Conservation (phyloP, 345 rosid species). For the Euphorbia peplus region DNA sequence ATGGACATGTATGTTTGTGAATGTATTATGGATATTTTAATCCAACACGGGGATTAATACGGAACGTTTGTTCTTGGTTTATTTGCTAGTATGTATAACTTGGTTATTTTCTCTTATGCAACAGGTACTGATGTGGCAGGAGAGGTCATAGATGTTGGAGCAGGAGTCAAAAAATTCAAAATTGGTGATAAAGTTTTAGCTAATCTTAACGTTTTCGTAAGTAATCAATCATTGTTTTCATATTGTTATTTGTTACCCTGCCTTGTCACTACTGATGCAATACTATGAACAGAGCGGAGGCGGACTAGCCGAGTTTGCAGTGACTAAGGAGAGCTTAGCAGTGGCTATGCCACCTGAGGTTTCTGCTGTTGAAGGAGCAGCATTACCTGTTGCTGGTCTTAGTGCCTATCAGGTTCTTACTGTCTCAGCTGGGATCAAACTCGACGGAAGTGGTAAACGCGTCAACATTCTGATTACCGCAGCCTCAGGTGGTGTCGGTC, state of each 20-base stretch:
- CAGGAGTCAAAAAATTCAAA: conserved; percentile 52
- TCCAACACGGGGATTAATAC: too few species aligned
- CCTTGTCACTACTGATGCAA: background rate
- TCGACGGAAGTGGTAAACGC: conserved; percentile 17
- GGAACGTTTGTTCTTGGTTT: too few species aligned
- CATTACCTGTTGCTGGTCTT: conserved; percentile 15
- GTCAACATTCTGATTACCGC: conserved; percentile 28
- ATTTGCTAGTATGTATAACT: background rate
- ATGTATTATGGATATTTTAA: too few species aligned
- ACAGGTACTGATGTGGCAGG: conserved; percentile 79
- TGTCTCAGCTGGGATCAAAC: conserved; percentile 18
- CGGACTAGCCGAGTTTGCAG: conserved; percentile 25
- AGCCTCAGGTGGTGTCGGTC: conserved; percentile 33
- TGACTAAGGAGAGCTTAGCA: conserved; percentile 17
- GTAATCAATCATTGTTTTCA: conserved; percentile 8
- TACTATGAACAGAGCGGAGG: conserved; percentile 18
- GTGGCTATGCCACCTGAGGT: conserved; percentile 20
- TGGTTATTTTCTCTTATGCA: conserved; percentile 21
- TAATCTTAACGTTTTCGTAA: conserved; percentile 41
- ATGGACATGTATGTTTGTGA: too few species aligned
- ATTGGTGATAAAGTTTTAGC: conserved; percentile 82
- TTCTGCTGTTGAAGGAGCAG: conserved; percentile 27
- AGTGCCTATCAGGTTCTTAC: conserved; percentile 27
- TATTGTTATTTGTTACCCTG: background rate
- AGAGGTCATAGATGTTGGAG: conserved; percentile 67